These are phyloP conservation scores for Beauveria australis DNA, from an alignment of 2,329 filamentous ascomycete species.

Conservation along the genomic window DNA sequence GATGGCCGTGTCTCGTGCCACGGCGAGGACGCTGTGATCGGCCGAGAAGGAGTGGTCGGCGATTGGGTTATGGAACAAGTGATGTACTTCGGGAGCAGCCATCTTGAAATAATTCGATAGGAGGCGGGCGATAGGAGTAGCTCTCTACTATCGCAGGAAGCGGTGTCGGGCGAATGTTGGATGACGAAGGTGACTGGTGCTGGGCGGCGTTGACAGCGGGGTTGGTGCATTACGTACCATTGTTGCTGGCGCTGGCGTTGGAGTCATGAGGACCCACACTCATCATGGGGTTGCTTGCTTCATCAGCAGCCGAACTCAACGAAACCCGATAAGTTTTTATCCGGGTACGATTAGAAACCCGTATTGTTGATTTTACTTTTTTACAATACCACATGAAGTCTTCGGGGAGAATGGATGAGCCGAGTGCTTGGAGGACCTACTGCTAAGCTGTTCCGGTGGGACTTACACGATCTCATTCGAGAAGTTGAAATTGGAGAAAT, in stretches of 20 bases:
- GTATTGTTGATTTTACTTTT: too few relatives aligned
- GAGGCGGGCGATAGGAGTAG: conserved; percentile 42
- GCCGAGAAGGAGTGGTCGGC: conserved; percentile 97
- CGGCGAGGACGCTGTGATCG: conserved; percentile 79
- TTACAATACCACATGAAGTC: too few relatives aligned
- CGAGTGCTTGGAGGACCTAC: too few relatives aligned
- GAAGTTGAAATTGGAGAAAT: too few relatives aligned
- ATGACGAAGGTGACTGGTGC: not conserved
- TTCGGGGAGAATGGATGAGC: too few relatives aligned
- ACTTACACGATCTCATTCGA: too few relatives aligned
- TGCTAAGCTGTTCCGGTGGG: too few relatives aligned
- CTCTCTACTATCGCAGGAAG: conserved; percentile 84
- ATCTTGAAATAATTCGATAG: conserved; percentile 41
- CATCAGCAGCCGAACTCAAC: too few relatives aligned
- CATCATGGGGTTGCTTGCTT: too few relatives aligned
- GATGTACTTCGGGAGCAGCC: conserved; percentile 83
- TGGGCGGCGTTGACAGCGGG: not conserved
- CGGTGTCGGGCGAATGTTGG: not conserved
- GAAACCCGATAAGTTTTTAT: too few relatives aligned
- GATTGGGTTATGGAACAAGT: conserved; percentile 93
- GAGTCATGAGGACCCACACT: too few relatives aligned
- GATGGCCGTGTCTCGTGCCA: conserved; percentile 81
- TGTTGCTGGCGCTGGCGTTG: not conserved
- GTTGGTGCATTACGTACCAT: conserved; percentile 9
- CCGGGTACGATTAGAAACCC: too few relatives aligned